Conservation (phyloP, 1,284 basidiomycete species). For the Leccinum pachyderme region DNA sequence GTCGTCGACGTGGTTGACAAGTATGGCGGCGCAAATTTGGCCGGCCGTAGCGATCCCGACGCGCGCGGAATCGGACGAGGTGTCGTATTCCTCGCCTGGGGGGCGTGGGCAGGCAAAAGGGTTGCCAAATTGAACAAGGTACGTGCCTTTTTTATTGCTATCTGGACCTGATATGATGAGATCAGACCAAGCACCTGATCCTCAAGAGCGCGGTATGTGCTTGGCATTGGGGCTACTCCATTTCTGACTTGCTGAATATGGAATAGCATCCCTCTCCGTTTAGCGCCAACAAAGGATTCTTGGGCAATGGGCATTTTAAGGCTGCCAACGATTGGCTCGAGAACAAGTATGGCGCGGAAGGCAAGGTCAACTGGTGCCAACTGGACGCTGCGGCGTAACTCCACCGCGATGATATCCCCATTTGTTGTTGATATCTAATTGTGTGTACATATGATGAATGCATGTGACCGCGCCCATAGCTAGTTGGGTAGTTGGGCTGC, state of each 20-base stretch:
- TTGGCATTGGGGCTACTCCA: constrained; percentile 13
- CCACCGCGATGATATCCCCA: constrained; percentile 18
- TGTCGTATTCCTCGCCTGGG: constrained; percentile 90
- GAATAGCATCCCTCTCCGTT: constrained; percentile 78
- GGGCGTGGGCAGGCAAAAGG: constrained; percentile 82
- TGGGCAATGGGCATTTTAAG: constrained; percentile 90
- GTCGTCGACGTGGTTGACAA: constrained; percentile 67
- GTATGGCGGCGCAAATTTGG: constrained; percentile 75
- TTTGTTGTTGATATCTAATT: constrained; percentile 26
- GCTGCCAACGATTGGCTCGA: constrained; percentile 83
- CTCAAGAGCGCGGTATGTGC: constrained; percentile 71
- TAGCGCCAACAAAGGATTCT: constrained; percentile 81
- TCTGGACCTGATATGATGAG: constrained; percentile 21
- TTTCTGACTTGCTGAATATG: constrained; percentile 23
- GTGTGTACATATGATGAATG: constrained; percentile 16
- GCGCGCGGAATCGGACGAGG: constrained; percentile 60
- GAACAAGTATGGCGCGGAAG: constrained; percentile 68
- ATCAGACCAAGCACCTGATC: constrained; percentile 81
- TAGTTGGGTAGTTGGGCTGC: constrained; percentile 24
- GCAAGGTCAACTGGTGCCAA: constrained; percentile 75
- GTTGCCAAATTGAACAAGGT: constrained; percentile 80
- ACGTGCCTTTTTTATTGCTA: constrained; percentile 24
- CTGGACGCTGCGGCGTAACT: constrained; percentile 35
- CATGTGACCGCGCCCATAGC: constrained; percentile 15
- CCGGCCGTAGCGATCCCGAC: constrained; percentile 38